phyloP scores from a whole-genome alignment of 139 green algal species.

The Nannochloris sp. region DNA sequence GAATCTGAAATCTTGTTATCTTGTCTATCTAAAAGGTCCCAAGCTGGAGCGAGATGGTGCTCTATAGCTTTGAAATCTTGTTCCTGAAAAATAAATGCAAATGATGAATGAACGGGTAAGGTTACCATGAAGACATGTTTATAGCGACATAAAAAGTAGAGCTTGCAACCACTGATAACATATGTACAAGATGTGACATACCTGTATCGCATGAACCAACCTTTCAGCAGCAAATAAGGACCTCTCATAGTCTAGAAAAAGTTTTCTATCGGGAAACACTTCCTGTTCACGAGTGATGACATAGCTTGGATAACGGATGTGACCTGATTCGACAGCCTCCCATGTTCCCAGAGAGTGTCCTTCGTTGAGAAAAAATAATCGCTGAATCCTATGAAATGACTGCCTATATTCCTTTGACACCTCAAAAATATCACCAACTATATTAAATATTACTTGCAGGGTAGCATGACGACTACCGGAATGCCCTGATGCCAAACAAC shows the following conservation, averaged over 20 bases:
- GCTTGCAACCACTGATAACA: too few relatives aligned
- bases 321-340: conserved; percentile 50
- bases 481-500: too few relatives aligned
- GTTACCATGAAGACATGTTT: too few relatives aligned
- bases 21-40: conserved; percentile 13
- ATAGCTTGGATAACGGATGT: conserved; percentile 57
- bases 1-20: conserved; percentile 22
- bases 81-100: background rate
- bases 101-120: background rate
- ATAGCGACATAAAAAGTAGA: too few relatives aligned
- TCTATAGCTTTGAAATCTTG: conserved; percentile 24
- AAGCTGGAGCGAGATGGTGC: conserved; percentile 24
- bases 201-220: conserved; percentile 49
- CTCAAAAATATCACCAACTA: background rate
- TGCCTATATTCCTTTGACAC: background rate
- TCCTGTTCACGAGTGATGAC: conserved; percentile 6
- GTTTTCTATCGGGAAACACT: conserved; percentile 37
- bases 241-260: conserved; percentile 64
- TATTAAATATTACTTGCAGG: background rate
- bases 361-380: conserved; percentile 71
- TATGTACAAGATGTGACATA: too few relatives aligned
- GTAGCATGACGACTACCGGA: too few relatives aligned
- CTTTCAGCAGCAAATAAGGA: conserved; percentile 41
- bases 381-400: conserved; percentile 45
- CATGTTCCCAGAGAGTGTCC: conserved; percentile 58